These are phyloP conservation scores for Thymus quinquecostatus DNA, from an alignment of 257 asterid species.

Conservation along the genomic window DNA sequence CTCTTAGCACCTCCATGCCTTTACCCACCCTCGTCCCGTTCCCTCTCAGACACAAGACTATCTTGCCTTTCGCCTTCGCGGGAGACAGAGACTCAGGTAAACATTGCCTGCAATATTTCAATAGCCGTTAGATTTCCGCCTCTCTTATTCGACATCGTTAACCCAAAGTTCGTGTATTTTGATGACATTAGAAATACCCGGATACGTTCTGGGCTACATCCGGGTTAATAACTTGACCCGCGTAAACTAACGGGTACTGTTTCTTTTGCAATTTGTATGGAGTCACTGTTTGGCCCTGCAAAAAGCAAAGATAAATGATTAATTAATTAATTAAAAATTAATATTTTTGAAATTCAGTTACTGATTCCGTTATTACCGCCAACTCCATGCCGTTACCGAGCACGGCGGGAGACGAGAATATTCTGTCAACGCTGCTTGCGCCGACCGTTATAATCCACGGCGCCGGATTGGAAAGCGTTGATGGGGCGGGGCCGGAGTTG, in stretches of 20 bases:
- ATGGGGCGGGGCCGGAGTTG: slow-evolving; percentile 64
- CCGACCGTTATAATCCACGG: slow-evolving; percentile 96
- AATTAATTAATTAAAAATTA: not conserved
- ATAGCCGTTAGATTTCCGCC: not conserved
- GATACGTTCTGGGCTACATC: slow-evolving; percentile 47
- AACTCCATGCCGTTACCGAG: slow-evolving; percentile 72
- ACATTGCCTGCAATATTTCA: slow-evolving; percentile 63
- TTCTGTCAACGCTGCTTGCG: slow-evolving; percentile 83
- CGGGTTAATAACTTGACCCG: slow-evolving; percentile 56
- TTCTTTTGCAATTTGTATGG: slow-evolving; percentile 57
- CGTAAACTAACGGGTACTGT: slow-evolving; percentile 67
- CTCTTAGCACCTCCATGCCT: slow-evolving; percentile 85
- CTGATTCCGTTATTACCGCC: slow-evolving; percentile 37
- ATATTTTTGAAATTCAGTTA: not conserved
- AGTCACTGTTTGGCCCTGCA: slow-evolving; percentile 80
- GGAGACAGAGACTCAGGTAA: slow-evolving; percentile 76
- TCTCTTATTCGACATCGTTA: too few relatives aligned
- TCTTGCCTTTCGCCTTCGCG: slow-evolving; percentile 71
- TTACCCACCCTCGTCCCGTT: slow-evolving; percentile 76
- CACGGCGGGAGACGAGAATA: slow-evolving; percentile 47
- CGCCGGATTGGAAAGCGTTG: slow-evolving; percentile 69
- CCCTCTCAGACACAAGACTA: slow-evolving; percentile 77
- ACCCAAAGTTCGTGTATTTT: too few relatives aligned
- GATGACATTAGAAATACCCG: slow-evolving; percentile 39
- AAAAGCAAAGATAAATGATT: not conserved